Base-by-base conservation (phyloP, 106 monocot genomes). In the Ottelia alismoides region DNA sequence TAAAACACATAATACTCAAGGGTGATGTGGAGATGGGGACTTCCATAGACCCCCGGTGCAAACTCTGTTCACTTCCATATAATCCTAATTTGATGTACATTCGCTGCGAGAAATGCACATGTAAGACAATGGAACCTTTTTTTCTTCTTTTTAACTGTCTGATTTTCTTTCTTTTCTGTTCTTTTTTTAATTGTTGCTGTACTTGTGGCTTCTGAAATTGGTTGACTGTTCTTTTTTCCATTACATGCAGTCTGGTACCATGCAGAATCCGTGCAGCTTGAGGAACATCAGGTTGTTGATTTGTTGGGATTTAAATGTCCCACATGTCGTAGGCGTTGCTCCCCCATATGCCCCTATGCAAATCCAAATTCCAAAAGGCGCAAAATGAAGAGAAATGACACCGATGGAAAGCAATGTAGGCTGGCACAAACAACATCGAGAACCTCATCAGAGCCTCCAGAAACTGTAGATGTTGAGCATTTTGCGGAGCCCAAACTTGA, bases 211-310 rank as follows among this genome's bases (percentile, higher is more conserved):
- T n/a, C n/a, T n/a, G n/a, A n/a, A n/a, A n/a, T n/a, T n/a, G n/a
- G n/a, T n/a, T n/a, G n/a, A n/a, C n/a, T n/a, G n/a, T n/a, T n/a
- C n/a, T n/a, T n/a, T n/a, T n/a, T n/a, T n/a, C n/a, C n/a, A n/a
- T n/a, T n/a, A n/a, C n/a, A 7, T 68, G 17, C 83, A 93, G 87
- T 47, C 55, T 93, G 93, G 93, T 80, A 60, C 35, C 93, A 93
- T 88, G 93, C 72, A 16, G 93, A 84, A 53, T 79, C 93, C 22
- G 27, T 93, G 51, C 50, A 72, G 12, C 77, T 93, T 18, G 52
- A 81, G 62, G 87, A 93, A 78, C 35, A 70, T 3, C 63, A 78
- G 53, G 59, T 88, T 18, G 51, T 40, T 46, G 64, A 84, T 16
- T 57, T 93, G 59, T 56, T 84, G 2, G 83, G 83, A 9, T 93